Percentiles rank a stretch among this genome's conserved stretches.
phyloP scores from a whole-genome alignment of 2,329 filamentous ascomycete species.

The Aspergillus novoparasiticus region DNA sequence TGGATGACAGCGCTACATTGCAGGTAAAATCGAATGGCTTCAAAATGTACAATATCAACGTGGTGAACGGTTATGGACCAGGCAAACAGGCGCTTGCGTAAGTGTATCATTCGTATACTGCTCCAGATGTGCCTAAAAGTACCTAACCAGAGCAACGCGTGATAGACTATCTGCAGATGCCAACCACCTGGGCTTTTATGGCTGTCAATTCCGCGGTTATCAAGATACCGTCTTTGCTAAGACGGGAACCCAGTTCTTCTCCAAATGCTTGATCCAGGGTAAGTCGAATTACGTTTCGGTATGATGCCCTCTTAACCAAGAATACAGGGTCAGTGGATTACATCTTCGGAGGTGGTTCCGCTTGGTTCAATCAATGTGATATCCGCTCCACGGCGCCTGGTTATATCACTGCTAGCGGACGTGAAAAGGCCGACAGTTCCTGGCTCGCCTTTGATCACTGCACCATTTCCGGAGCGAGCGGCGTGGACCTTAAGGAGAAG shows the following conservation, averaged over 20 bases:
- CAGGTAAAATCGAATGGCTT: conserved; percentile 32
- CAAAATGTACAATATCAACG: conserved; percentile 40
- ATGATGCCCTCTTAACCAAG: not conserved
- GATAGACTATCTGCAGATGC: conserved; percentile 31
- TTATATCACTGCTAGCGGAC: conserved; percentile 36
- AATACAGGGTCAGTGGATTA: conserved; percentile 36
- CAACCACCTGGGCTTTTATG: conserved; percentile 38
- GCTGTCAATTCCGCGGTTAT: conserved; percentile 36
- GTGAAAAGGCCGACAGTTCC: conserved; percentile 26
- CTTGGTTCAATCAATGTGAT: conserved; percentile 35
- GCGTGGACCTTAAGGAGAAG: conserved; percentile 20
- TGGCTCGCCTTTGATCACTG: conserved; percentile 38
- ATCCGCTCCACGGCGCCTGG: conserved; percentile 35
- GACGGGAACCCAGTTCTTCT: conserved; percentile 36
- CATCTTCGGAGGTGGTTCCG: conserved; percentile 37
- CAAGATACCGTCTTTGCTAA: conserved; percentile 41
- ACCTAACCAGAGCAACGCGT: not conserved
- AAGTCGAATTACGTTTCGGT: not conserved
- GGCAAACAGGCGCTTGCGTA: conserved; percentile 39
- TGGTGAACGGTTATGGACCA: conserved; percentile 38
- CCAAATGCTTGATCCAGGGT: conserved; percentile 36
- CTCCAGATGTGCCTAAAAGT: not conserved
- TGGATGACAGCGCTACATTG: conserved; percentile 36
- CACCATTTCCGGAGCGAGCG: conserved; percentile 25
- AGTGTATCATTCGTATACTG: not conserved